Conservation (phyloP, 2,329 filamentous ascomycete species). For the Byssochlamys sp. region DNA sequence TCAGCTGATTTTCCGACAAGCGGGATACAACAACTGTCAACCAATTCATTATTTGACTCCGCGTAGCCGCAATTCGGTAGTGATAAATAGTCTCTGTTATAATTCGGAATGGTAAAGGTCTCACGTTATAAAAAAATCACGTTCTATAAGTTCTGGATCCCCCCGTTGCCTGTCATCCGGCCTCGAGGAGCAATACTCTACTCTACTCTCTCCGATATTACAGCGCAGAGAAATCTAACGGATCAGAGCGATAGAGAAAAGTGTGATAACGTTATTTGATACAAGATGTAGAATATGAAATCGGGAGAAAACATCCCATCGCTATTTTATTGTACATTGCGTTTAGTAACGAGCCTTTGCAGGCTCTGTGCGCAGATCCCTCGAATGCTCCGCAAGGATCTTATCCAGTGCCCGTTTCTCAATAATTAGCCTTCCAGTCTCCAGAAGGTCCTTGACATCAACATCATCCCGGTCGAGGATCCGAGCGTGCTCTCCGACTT, state of each 20-base stretch:
- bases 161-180: not conserved
- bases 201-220: not conserved
- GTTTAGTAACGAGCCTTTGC: conserved; percentile 25
- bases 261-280: not conserved
- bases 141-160: not conserved
- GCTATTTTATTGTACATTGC: conserved; percentile 7
- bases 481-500: conserved; percentile 56
- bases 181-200: not conserved
- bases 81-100: not conserved
- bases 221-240: no score
- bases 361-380: conserved; percentile 27
- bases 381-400: conserved; percentile 59
- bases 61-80: not conserved
- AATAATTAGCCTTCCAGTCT: conserved; percentile 74
- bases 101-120: not conserved
- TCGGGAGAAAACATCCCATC: not conserved
- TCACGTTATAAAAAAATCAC: not conserved
- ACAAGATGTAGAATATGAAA: not conserved
- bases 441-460: conserved; percentile 88
- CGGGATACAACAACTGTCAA: not conserved
- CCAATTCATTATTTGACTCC: no score
- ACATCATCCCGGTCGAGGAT: conserved; percentile 66
- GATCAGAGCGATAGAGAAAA: not conserved
- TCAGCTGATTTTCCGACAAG: conserved; percentile 14
- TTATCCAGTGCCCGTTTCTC: conserved; percentile 70